phyloP scores from a whole-genome alignment of 139 green algal genomes.

The Closterium sp. region DNA sequence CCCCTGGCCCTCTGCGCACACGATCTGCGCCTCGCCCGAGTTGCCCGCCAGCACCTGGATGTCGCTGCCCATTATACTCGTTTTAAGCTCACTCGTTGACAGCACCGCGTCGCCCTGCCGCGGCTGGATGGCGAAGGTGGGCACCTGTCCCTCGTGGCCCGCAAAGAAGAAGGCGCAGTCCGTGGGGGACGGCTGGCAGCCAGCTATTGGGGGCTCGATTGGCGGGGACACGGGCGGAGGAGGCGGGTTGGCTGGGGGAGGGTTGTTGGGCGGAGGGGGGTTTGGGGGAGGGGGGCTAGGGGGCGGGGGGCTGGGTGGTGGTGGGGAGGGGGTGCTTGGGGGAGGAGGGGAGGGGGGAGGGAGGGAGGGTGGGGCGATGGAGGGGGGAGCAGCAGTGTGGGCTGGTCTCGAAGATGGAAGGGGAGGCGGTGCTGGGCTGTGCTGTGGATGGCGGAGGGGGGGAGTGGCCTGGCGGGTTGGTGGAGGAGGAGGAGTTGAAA shows the following conservation, averaged over 20 bases:
- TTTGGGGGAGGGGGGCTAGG: neutral
- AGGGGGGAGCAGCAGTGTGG: neutral
- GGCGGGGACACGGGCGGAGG: too few relatives aligned
- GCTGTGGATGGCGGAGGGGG: too few relatives aligned
- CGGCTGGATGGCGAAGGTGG: neutral
- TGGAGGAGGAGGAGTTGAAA: too few relatives aligned
- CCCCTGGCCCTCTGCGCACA: neutral
- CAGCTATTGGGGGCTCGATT: neutral
- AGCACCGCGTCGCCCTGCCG: neutral
- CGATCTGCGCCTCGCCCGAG: neutral
- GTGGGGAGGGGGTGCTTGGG: neutral
- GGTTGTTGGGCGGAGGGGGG: too few relatives aligned
- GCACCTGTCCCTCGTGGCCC: neutral
- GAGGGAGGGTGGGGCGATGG: neutral
- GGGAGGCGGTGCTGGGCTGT: neutral
- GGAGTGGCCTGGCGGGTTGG: too few relatives aligned
- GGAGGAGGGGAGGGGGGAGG: neutral
- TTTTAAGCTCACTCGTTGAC: neutral
- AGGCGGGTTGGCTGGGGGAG: too few relatives aligned
- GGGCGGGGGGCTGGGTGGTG: neutral
- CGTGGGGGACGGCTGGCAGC: neutral
- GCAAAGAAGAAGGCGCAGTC: neutral
- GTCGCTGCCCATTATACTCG: neutral
- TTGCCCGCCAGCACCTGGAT: neutral
- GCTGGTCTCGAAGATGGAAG: neutral